Evolutionary conservation across 192 early-diverging fungal genomes (phyloP).

Genomic region (Gaertneriomyces semiglobifer): DNA sequence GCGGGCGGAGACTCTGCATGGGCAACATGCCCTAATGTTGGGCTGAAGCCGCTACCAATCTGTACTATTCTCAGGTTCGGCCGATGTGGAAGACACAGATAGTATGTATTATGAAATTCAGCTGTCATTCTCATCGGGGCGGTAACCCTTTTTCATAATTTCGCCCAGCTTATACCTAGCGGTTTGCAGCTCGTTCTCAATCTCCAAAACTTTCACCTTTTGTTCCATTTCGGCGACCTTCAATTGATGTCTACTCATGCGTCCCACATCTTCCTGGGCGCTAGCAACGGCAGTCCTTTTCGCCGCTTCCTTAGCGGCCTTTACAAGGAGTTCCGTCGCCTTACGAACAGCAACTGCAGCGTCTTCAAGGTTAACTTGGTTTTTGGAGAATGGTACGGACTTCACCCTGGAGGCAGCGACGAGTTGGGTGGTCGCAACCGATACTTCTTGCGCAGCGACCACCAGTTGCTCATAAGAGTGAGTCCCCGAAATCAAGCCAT

Average conservation of each 20-base stretch:
- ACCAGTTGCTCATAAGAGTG: conserved; percentile 91
- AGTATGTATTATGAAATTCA: background rate
- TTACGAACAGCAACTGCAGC: conserved; percentile 92
- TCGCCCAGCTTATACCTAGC: conserved; percentile 86
- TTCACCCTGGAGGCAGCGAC: conserved; percentile 97
- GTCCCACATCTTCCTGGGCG: conserved; percentile 63
- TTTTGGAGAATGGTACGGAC: conserved; percentile 84
- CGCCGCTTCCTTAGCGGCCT: conserved; percentile 82
- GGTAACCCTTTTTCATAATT: conserved; percentile 83
- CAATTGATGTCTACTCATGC: conserved; percentile 86
- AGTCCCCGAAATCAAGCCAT: conserved; percentile 89
- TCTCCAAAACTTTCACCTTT: conserved; percentile 92
- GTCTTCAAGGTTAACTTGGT: conserved; percentile 88
- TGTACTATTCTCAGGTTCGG: too few relatives aligned
- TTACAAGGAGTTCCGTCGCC: conserved; percentile 84
- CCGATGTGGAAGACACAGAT: too few relatives aligned
- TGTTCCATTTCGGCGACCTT: conserved; percentile 97
- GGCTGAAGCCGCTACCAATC: too few relatives aligned
- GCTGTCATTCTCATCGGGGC: conserved; percentile 31
- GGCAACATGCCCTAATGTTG: too few relatives aligned
- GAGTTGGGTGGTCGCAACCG: conserved; percentile 92
- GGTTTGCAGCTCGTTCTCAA: conserved; percentile 85
- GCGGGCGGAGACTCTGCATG: too few relatives aligned
- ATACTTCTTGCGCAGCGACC: conserved; percentile 96
- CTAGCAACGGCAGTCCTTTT: conserved; percentile 50